A percentile compares a stretch with the other conserved stretches of the same genome.
Evolutionary conservation across 2,329 filamentous ascomycete genomes (phyloP).

Genomic region (Penicillium fuscoglaucum): DNA sequence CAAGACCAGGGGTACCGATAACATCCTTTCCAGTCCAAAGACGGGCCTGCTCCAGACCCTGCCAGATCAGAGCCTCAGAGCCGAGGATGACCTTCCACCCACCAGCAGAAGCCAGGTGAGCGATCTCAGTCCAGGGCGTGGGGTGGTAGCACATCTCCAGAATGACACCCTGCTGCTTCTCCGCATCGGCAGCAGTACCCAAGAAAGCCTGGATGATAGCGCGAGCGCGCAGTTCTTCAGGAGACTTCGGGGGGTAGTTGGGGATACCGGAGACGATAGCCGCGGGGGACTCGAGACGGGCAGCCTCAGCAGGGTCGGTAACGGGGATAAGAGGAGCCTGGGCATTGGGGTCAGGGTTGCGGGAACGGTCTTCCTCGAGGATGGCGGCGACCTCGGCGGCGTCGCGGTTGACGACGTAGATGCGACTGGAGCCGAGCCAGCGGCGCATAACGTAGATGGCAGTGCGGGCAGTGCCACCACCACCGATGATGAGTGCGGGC

Average conservation of each 20-base stretch:
- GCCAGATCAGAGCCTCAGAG: conserved; percentile 75
- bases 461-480: conserved; percentile 74
- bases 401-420: conserved; percentile 79
- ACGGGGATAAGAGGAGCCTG: conserved; percentile 60
- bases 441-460: conserved; percentile 73
- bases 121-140: conserved; percentile 65
- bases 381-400: conserved; percentile 65
- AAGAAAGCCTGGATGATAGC: conserved; percentile 49
- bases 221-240: conserved; percentile 62
- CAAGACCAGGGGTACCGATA: conserved; percentile 55
- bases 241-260: conserved; percentile 68
- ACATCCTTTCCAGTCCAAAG: conserved; percentile 65
- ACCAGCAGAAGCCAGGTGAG: conserved; percentile 57
- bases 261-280: conserved; percentile 74
- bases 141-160: conserved; percentile 86
- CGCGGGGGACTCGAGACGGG: conserved; percentile 58
- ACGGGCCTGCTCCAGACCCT: conserved; percentile 67
- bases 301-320: conserved; percentile 60
- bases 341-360: conserved; percentile 41
- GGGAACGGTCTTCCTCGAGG: conserved; percentile 63
- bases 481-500: conserved; percentile 72
- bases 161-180: conserved; percentile 62
- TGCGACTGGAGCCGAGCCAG: conserved; percentile 65
- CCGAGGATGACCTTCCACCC: conserved; percentile 75
- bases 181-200: conserved; percentile 16